phyloP scores from a whole-genome alignment of 495 filamentous ascomycete genomes.

The Echria macrotheca region DNA sequence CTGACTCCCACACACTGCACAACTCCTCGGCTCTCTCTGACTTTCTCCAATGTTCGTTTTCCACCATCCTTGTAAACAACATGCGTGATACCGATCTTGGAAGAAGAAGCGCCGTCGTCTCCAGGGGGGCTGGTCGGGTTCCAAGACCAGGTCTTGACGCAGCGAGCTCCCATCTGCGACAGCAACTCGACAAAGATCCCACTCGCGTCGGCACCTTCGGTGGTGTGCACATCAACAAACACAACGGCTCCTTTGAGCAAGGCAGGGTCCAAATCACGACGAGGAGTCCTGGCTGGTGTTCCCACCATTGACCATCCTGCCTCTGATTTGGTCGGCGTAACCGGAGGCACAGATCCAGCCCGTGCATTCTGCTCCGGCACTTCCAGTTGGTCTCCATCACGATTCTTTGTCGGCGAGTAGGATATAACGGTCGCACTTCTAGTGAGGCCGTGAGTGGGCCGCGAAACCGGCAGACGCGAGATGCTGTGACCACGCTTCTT shows the following conservation, averaged over 20 bases:
- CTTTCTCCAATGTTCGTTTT: constrained; percentile 81
- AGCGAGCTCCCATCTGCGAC: constrained; percentile 77
- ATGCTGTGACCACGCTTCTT: constrained; percentile 52
- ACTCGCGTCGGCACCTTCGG: constrained; percentile 80
- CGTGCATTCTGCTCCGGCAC: constrained; percentile 17
- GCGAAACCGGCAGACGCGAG: constrained; percentile 41
- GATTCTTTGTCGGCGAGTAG: constrained; percentile 38
- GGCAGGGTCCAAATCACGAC: constrained; percentile 43
- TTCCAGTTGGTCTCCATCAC: constrained; percentile 15
- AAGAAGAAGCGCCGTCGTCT: constrained; percentile 28
- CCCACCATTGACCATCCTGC: constrained; percentile 44
- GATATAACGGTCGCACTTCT: constrained; percentile 41
- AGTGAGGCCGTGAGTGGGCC: constrained; percentile 26
- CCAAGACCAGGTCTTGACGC: constrained; percentile 81
- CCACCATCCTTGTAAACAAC: constrained; percentile 94
- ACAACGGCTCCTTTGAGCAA: constrained; percentile 70
- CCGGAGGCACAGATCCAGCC: constrained; percentile 16
- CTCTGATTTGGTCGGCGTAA: constrained; percentile 35
- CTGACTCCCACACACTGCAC: constrained; percentile 81
- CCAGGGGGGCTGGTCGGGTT: constrained; percentile 48
- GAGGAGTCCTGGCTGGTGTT: constrained; percentile 52
- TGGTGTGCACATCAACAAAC: constrained; percentile 91
- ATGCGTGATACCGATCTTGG: constrained; percentile 82
- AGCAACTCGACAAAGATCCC: constrained; percentile 78
- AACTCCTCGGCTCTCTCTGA: constrained; percentile 63